Conservation (phyloP, 306 rosid species). For the Crataegus laevigata region DNA sequence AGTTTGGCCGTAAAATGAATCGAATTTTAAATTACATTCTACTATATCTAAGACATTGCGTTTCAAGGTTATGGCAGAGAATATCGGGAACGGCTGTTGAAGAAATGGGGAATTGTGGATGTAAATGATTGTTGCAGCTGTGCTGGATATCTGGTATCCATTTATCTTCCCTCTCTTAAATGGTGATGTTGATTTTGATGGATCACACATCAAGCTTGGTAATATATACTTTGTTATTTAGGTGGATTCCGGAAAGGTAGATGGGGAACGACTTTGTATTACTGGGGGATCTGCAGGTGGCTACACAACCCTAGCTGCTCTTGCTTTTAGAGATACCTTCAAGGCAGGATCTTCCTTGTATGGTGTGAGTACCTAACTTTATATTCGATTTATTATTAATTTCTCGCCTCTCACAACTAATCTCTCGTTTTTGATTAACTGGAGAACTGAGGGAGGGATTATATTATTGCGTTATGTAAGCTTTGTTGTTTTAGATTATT, state of each 20-base stretch:
- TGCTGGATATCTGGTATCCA: slow-evolving; percentile 75
- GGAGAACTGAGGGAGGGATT: neutral
- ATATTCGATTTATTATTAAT: neutral
- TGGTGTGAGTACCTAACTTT: slow-evolving; percentile 61
- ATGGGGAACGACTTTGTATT: slow-evolving; percentile 70
- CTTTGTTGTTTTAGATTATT: neutral
- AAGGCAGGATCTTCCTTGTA: slow-evolving; percentile 88
- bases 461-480: neutral
- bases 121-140: slow-evolving; percentile 94
- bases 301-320: slow-evolving; percentile 90
- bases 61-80: slow-evolving; percentile 84
- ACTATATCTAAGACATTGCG: neutral
- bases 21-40: neutral
- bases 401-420: neutral
- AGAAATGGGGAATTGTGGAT: slow-evolving; percentile 94
- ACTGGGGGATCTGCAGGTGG: slow-evolving; percentile 98
- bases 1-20: neutral
- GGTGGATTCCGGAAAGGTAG: slow-evolving; percentile 81
- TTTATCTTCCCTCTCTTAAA: neutral
- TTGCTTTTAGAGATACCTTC: slow-evolving; percentile 68
- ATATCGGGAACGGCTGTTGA: slow-evolving; percentile 80
- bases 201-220: neutral
- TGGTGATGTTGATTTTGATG: neutral
- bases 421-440: neutral
- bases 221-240: slow-evolving; percentile 18